Evolutionary conservation across 2,329 filamentous ascomycete species (phyloP), one percentile per base, ranked within the genome.

Genomic region (Epichloe uncinata): DNA sequence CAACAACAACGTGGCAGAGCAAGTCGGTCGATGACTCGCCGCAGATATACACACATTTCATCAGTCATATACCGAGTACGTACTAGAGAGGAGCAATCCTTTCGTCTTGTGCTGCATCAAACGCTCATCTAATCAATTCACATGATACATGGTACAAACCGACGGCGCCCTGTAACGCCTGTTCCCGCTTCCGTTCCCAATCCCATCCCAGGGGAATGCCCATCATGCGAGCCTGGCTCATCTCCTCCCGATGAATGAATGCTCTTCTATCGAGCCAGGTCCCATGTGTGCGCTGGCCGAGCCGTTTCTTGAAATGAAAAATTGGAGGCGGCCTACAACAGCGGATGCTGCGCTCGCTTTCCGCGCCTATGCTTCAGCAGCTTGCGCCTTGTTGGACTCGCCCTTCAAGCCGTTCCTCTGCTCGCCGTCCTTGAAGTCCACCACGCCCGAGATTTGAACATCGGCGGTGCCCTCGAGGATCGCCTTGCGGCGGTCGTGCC

Each of bases 401-500:
- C 40, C 41, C 2, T 53, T 49, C 5, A 54, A 56, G 18, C 55
- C 60, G 34, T 65, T 60, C 3, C 55, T 48, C 35, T 55, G 52
- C 12, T 57, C 60, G 18, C 52, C 58, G 16, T 62, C 59, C 6
- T 57, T 59, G 38, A 56, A 57, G 46, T 66, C 66, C 18, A 63
- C 53, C 3, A 59, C 57, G 12, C 61, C 62, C 3, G 62, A 54
- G 6, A 75, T 63, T 16, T 72, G 64, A 9, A 75, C 69, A 18
- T 75, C 70, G 1, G 68, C 71, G 3, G 65, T 65, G 9, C 71
- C 73, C 2, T 68, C 69, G 20, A 81, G 66, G 5, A 82, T 75
- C 4, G 73, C 72, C 57, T 74, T 68, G 40, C 79, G 73, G 48
- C 79, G 71, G 50, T 74, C 70, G 57, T 81, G 78, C 69, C 82